Percentiles rank a stretch among this genome's conserved stretches.
phyloP scores from a whole-genome alignment of 1,284 basidiomycete species.

The Pseudozyma tsukubaensis region DNA sequence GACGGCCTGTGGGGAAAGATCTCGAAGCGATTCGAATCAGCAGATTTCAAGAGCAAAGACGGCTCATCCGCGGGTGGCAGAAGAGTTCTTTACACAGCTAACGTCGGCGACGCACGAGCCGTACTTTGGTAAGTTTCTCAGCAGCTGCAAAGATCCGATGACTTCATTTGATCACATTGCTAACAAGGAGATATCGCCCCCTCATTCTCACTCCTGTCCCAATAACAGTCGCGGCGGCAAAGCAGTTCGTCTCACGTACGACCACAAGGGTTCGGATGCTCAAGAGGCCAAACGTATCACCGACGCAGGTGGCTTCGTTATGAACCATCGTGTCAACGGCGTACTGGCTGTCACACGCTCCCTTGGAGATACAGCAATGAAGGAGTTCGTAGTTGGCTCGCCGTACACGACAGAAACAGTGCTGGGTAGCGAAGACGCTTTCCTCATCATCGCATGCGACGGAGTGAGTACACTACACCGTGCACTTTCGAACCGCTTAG shows the following conservation, averaged over 20 bases:
- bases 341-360: conserved; percentile 96
- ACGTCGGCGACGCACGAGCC: conserved; percentile 91
- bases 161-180: no score
- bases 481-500: neutral
- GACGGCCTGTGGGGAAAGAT: conserved; percentile 41
- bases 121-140: conserved; percentile 76
- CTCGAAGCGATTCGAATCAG: conserved; percentile 35
- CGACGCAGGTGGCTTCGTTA: conserved; percentile 97
- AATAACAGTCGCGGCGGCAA: conserved; percentile 77
- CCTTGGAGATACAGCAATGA: conserved; percentile 97
- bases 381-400: conserved; percentile 97
- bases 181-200: no score
- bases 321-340: conserved; percentile 96
- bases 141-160: conserved; percentile 76
- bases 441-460: conserved; percentile 95
- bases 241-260: conserved; percentile 94
- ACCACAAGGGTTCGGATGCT: conserved; percentile 97
- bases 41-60: conserved; percentile 19
- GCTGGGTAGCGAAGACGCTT: conserved; percentile 89
- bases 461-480: conserved; percentile 76
- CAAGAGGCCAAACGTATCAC: conserved; percentile 97
- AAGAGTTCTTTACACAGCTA: conserved; percentile 92
- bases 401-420: conserved; percentile 98
- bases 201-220: neutral
- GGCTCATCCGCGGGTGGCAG: conserved; percentile 68